phyloP scores from a whole-genome alignment of 441 rosid species.

The Hura crepitans region DNA sequence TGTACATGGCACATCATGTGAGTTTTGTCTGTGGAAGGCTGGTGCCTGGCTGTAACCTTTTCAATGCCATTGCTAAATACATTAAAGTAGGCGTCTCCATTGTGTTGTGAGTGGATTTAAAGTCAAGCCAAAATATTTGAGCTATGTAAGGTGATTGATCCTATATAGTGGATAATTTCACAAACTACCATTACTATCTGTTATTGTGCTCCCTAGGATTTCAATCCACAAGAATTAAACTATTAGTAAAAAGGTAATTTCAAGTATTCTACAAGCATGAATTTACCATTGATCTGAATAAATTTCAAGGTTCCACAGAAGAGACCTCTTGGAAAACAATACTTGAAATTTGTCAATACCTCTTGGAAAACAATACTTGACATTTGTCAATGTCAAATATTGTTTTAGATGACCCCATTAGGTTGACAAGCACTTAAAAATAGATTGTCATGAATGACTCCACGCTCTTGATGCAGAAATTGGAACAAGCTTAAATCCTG shows the following conservation, averaged over 20 bases:
- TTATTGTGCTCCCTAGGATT: neutral
- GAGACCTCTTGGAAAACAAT: no score
- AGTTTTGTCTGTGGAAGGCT: neutral
- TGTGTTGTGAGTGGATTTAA: neutral
- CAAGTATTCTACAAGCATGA: neutral
- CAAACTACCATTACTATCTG: neutral
- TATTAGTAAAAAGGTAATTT: neutral
- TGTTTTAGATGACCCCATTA: no score
- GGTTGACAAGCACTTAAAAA: no score
- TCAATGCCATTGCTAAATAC: neutral
- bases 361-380: no score
- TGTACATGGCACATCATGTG: neutral
- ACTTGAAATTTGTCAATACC: no score
- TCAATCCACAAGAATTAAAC: neutral
- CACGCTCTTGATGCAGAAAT: neutral
- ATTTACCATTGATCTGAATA: no score
- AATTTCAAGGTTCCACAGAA: no score
- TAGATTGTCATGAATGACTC: no score
- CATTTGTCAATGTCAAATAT: neutral
- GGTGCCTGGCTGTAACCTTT: neutral
- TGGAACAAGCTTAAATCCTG: neutral
- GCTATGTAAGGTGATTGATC: neutral
- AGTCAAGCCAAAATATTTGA: no score
- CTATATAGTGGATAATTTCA: neutral
- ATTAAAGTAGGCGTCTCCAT: neutral